These are phyloP conservation scores for Heteromeles arbutifolia DNA, from an alignment of 306 rosid species.

Conservation along the genomic window DNA sequence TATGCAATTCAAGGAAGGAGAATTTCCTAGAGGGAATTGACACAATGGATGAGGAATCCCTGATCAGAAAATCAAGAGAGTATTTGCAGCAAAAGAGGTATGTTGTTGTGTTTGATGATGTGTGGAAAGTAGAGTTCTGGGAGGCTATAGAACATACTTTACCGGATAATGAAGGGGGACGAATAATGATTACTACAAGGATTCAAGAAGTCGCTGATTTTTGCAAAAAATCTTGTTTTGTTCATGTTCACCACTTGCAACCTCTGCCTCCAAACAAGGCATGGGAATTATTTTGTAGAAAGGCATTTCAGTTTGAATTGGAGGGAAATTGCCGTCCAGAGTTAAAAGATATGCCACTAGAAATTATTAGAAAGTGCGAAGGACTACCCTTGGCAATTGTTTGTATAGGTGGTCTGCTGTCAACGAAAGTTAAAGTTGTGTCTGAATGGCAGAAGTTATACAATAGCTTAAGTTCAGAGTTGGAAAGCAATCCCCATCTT, in stretches of 20 bases:
- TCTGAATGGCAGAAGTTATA: background rate
- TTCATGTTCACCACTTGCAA: too few relatives aligned
- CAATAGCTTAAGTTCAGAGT: background rate
- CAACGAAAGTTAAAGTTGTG: background rate
- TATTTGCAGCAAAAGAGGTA: slow-evolving; percentile 11
- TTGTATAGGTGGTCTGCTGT: background rate
- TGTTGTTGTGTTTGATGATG: slow-evolving; percentile 11
- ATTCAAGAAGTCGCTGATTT: background rate
- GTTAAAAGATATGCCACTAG: too few relatives aligned
- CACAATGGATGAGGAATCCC: background rate
- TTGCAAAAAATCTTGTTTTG: background rate
- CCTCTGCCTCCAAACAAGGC: too few relatives aligned
- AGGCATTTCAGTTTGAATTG: too few relatives aligned
- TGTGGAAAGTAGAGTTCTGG: slow-evolving; percentile 4
- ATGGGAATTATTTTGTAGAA: too few relatives aligned
- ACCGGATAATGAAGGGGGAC: background rate
- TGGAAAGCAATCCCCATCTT: slow-evolving; percentile 6
- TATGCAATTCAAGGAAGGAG: background rate
- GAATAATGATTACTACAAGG: slow-evolving; percentile 13
- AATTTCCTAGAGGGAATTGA: background rate
- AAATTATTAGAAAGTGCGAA: too few relatives aligned
- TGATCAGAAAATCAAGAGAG: background rate
- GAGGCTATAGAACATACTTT: slow-evolving; percentile 1
- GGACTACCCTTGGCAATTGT: too few relatives aligned
- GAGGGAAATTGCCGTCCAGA: too few relatives aligned